Base-by-base conservation (phyloP, 2,329 filamentous ascomycete genomes). In the Beauveria brongniartii region DNA sequence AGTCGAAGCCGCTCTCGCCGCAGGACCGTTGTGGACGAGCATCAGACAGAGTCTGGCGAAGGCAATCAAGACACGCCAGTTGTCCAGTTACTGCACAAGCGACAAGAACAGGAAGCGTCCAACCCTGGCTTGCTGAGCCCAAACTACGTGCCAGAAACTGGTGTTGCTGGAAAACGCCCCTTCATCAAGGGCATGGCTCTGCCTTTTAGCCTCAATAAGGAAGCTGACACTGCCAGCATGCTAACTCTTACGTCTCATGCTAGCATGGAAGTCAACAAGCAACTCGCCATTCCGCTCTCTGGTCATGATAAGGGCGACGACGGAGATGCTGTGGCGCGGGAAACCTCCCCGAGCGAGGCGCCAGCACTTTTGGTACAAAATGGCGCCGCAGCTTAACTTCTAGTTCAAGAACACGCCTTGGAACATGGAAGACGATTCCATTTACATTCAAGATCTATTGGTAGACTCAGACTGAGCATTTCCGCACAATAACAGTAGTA, bases 151-250 rank as follows among this genome's bases (percentile, higher is more conserved):
- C 73, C 80, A 50, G 72, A 79, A 64, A 76, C 83, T 0, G 82
- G 81, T 0, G 77, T 80, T 3, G 78, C 80, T 0, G 82, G 82
- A 5, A 88, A 87, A 68, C 77, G 89, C 3, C 86, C 88, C 0
- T 85, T 85, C 51, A 78, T 89, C 6, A 84, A 83, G 22, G 86
- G 88, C 0, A 82, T 91, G 28, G 88, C 89, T 0, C 81, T 90
- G 66, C 89, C 89, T 0, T 92, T 92, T 68, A 88, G 83, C 61
- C 71, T 92, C 16, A 81, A 81, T 57, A 82, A 81, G 65, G 81
- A 88, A 22, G 81, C 82, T 2, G 81, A 84, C 4, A 88, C 84
- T 20, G 86, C 86, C 1, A 91, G 87, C 73, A 90, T 88, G 81
- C 74, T 87, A 57, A 91, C 88, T 0, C 72, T 91, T 22, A 75